A percentile compares a stretch with the other conserved stretches of the same genome.
Conservation (phyloP, 768 basidiomycete genomes). For the Phylloporus sp. region DNA sequence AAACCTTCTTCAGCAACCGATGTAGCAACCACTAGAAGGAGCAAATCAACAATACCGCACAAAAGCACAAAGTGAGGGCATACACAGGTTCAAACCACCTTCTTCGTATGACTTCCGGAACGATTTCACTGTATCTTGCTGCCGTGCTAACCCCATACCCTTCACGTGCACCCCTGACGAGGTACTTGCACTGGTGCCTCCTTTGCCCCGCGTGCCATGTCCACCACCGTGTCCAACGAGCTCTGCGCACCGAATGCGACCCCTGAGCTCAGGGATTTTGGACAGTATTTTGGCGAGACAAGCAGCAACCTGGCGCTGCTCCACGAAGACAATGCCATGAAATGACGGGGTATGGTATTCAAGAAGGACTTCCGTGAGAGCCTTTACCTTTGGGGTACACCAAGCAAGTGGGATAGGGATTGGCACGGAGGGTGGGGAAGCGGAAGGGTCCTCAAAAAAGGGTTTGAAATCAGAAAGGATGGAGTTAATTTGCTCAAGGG, state of each 20-base stretch:
- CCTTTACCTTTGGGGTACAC: slow-evolving; percentile 70
- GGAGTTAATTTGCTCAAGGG: slow-evolving; percentile 44
- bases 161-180: slow-evolving; percentile 36
- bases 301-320: slow-evolving; percentile 76
- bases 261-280: slow-evolving; percentile 53
- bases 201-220: slow-evolving; percentile 23
- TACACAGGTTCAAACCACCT: slow-evolving; percentile 64
- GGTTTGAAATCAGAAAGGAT: slow-evolving; percentile 45
- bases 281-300: slow-evolving; percentile 64
- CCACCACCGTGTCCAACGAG: slow-evolving; percentile 67
- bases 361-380: slow-evolving; percentile 58
- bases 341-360: slow-evolving; percentile 52
- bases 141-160: slow-evolving; percentile 50
- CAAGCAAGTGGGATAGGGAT: slow-evolving; percentile 50
- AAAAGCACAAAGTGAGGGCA: slow-evolving; percentile 24
- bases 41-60: not conserved
- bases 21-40: slow-evolving; percentile 64
- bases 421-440: slow-evolving; percentile 31
- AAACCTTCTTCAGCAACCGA: slow-evolving; percentile 91
- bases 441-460: slow-evolving; percentile 35
- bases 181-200: slow-evolving; percentile 11
- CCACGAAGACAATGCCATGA: slow-evolving; percentile 84
- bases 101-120: slow-evolving; percentile 69
- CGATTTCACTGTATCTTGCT: slow-evolving; percentile 56
- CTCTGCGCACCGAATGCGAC: slow-evolving; percentile 55